Evolutionary conservation across 257 asterid genomes (phyloP).

Genomic region (Salvia miltiorrhiza): DNA sequence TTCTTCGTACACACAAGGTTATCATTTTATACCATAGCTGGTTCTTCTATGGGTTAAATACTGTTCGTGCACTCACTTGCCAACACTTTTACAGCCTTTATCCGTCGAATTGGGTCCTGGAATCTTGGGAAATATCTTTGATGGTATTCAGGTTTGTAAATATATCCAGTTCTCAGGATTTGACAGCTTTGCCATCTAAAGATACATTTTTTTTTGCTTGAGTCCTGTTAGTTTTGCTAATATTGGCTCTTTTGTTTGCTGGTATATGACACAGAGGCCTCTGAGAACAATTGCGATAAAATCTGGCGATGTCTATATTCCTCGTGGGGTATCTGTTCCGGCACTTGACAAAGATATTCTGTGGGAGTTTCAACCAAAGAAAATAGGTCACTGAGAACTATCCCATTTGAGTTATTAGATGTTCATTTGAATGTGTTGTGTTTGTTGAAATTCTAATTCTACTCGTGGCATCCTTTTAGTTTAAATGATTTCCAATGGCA

Average conservation of each 20-base stretch:
- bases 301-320: conserved; percentile 98
- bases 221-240: no score
- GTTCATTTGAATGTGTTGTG: not conserved
- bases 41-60: not conserved
- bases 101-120: conserved; percentile 98
- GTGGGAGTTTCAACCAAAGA: conserved; percentile 95
- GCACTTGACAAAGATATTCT: conserved; percentile 92
- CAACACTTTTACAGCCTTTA: conserved; percentile 57
- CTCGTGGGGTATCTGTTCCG: conserved; percentile 98
- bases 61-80: conserved; percentile 4
- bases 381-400: conserved; percentile 50
- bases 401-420: conserved; percentile 4
- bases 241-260: no score
- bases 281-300: conserved; percentile 84
- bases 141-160: conserved; percentile 92
- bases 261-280: conserved; percentile 95
- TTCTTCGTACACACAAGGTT: conserved; percentile 94
- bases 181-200: not conserved
- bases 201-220: conserved; percentile 8
- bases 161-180: no score
- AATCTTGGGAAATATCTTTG: conserved; percentile 90
- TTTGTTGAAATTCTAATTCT: not conserved
- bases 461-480: conserved; percentile 6
- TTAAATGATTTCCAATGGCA: conserved; percentile 29
- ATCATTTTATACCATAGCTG: not conserved